Conservation (phyloP, 768 basidiomycete genomes). For the Podaxis sp. region DNA sequence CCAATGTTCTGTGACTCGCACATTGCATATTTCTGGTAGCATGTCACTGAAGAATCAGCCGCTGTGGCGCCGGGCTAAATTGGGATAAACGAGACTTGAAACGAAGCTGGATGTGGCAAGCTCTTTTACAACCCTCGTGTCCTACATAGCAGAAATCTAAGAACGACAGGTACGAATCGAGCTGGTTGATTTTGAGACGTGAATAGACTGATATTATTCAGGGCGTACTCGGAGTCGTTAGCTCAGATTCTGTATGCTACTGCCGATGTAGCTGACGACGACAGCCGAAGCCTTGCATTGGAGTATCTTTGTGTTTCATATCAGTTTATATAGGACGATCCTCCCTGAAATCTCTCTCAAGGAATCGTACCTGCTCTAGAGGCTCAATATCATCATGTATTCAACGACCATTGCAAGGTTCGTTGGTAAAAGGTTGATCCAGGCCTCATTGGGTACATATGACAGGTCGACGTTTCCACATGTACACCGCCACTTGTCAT, state of each 20-base stretch:
- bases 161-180: neutral
- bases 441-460: neutral
- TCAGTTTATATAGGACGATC: neutral
- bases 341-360: neutral
- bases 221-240: neutral
- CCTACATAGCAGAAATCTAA: neutral
- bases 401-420: neutral
- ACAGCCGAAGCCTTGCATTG: neutral
- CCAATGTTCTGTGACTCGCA: neutral
- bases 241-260: neutral
- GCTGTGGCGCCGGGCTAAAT: neutral
- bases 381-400: neutral
- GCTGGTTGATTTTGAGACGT: neutral
- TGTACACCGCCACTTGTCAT: slow-evolving; percentile 1
- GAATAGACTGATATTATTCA: neutral
- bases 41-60: neutral
- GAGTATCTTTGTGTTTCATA: neutral
- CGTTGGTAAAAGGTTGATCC: neutral
- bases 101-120: neutral
- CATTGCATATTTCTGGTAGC: neutral
- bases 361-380: neutral
- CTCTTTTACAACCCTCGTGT: neutral
- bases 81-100: neutral
- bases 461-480: neutral
- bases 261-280: neutral